Evolutionary conservation across 352 stramenopile genomes (phyloP), one percentile per base, ranked within the genome.

Genomic region (Globisporangium radiosum): DNA sequence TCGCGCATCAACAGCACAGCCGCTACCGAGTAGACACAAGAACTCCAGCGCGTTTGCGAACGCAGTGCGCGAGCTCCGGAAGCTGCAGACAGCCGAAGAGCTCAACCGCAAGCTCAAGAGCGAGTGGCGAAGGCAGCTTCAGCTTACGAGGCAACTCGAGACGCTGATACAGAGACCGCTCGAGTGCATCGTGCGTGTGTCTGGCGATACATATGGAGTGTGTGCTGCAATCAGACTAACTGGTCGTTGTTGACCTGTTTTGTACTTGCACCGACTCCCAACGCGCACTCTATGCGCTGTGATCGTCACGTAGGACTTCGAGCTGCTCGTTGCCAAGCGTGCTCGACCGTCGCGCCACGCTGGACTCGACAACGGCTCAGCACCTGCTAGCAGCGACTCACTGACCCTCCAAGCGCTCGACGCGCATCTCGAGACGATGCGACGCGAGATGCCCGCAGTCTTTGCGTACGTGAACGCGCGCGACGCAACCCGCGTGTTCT

Each of bases 51-150:
- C 69, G 64, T 51, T 74, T 42, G 64, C 56, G 17, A 38, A 76
- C 2, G 72, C 72, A 39, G 71, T 65, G 13, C 59, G 62, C 5
- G 72, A 85, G 47, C 76, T 74, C 50, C 60, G 66, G n/a, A 68
- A 75, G 50, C 66, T 70, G n/a, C 64, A 73, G 57, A 63, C 63
- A 5, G 65, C 73, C 0, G 65, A 82, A 44, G 56, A 66, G 42
- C 66, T 73, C 50, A 82, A 82, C 52, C 62, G 55, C 14, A 70
- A 68, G 45, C 69, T 82, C 9, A 76, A 78, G 44, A 63, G 57
- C 7, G 64, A 62, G 17, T 43, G 75, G 44, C 57, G 75, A 50
- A 54, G 64, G 15, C 73, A 82, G 56, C 68, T 79, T 58, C 71
- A 78, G 50, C 59, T 82, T 62, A 59, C 68, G 33, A 75, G 77